Evolutionary conservation across 2,329 filamentous ascomycete genomes (phyloP).

Genomic region (Botryotinia convoluta): DNA sequence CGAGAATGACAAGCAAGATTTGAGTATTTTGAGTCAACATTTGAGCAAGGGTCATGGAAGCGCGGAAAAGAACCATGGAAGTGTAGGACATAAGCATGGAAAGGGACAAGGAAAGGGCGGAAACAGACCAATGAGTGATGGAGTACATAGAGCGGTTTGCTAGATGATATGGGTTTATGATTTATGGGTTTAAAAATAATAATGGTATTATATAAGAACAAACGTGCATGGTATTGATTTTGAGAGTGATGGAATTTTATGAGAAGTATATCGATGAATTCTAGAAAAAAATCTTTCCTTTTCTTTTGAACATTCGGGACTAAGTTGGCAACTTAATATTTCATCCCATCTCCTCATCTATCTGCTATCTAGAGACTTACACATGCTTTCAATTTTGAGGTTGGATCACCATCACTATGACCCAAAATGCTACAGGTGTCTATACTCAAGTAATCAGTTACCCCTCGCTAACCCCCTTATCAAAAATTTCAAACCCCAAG

Average conservation of each 20-base stretch:
- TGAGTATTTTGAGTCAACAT: conserved; percentile 41
- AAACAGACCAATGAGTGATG: conserved; percentile 45
- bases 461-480: background rate
- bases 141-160: conserved; percentile 49
- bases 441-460: too few relatives aligned
- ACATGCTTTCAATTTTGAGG: too few relatives aligned
- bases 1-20: conserved; percentile 42
- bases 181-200: background rate
- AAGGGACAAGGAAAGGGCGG: conserved; percentile 38
- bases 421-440: background rate
- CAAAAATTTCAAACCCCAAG: background rate
- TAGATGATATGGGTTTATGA: conserved; percentile 29
- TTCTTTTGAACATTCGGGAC: background rate
- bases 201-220: background rate
- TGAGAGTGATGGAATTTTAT: background rate
- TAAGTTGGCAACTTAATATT: background rate
- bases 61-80: conserved; percentile 41
- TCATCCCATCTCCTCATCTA: background rate
- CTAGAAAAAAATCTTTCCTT: background rate
- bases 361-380: background rate
- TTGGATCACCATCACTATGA: background rate
- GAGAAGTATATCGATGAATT: background rate
- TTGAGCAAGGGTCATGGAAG: conserved; percentile 42
- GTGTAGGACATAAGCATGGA: conserved; percentile 14
- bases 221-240: background rate